phyloP scores from a whole-genome alignment of 2,329 filamentous ascomycete genomes.

The Ascochyta fabae region DNA sequence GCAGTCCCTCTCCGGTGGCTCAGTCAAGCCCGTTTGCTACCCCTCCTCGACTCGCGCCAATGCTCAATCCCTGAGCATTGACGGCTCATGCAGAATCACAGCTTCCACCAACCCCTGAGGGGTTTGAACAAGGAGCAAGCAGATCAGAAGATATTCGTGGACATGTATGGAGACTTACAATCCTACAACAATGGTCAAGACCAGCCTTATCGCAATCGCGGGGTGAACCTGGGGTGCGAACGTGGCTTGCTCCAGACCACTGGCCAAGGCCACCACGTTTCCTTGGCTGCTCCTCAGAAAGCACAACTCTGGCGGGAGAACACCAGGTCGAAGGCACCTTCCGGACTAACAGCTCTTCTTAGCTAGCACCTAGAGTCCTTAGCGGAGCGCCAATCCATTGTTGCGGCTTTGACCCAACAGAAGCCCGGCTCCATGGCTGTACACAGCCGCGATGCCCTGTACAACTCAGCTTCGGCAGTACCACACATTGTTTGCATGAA shows the following conservation, averaged over 20 bases:
- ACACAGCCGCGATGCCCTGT: conserved; percentile 1
- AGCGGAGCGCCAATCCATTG: conserved; percentile 8
- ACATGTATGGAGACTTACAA: neutral
- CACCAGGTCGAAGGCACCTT: neutral
- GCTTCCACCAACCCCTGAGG: too few relatives aligned
- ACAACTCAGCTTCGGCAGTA: neutral
- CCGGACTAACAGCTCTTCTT: conserved; percentile 7
- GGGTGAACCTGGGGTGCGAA: conserved; percentile 31
- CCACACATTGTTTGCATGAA: neutral
- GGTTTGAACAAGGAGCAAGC: neutral
- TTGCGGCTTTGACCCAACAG: conserved; percentile 4
- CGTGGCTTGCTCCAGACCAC: conserved; percentile 44
- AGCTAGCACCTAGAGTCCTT: conserved; percentile 5
- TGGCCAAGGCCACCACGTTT: conserved; percentile 34
- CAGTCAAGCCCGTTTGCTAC: neutral
- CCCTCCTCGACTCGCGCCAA: neutral
- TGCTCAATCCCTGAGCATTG: neutral
- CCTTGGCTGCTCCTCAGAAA: conserved; percentile 33
- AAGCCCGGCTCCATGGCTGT: neutral
- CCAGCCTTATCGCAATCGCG: conserved; percentile 22
- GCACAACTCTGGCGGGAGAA: conserved; percentile 9
- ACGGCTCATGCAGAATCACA: neutral
- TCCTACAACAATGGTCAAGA: conserved; percentile 1
- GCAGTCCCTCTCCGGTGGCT: conserved; percentile 12
- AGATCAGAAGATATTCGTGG: neutral